A percentile compares a stretch with the other conserved stretches of the same genome.
These are phyloP conservation scores for Citropsis articulata DNA, from an alignment of 345 rosid genomes.

Conservation along the genomic window DNA sequence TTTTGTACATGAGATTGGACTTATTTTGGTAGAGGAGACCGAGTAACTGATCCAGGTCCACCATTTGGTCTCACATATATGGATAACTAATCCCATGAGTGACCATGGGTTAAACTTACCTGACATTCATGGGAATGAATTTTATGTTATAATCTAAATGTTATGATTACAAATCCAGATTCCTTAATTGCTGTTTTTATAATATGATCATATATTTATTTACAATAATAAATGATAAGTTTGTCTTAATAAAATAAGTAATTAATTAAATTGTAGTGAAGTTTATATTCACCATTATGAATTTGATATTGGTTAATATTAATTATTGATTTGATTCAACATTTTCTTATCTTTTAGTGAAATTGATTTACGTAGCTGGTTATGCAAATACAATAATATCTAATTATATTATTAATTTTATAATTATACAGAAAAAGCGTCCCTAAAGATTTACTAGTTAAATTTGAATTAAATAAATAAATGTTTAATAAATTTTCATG, in stretches of 20 bases:
- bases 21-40: neutral
- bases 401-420: neutral
- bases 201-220: neutral
- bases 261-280: neutral
- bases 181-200: neutral
- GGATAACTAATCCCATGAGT: neutral
- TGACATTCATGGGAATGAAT: neutral
- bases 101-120: neutral
- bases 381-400: neutral
- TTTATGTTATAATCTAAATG: neutral
- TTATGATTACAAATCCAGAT: neutral
- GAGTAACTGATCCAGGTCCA: neutral
- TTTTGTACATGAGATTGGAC: neutral
- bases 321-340: neutral
- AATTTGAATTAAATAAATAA: neutral
- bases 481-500: neutral
- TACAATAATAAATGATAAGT: neutral
- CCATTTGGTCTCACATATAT: neutral
- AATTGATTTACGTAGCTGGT: neutral
- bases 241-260: neutral
- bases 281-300: neutral
- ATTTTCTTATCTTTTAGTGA: neutral
- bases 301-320: neutral
- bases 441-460: neutral
- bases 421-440: neutral